A percentile compares a stretch with the other conserved stretches of the same genome.
Evolutionary conservation across 805 yeast genomes (phyloP).

Genomic region (Cyberlindnera nakhonratchasimensis): DNA sequence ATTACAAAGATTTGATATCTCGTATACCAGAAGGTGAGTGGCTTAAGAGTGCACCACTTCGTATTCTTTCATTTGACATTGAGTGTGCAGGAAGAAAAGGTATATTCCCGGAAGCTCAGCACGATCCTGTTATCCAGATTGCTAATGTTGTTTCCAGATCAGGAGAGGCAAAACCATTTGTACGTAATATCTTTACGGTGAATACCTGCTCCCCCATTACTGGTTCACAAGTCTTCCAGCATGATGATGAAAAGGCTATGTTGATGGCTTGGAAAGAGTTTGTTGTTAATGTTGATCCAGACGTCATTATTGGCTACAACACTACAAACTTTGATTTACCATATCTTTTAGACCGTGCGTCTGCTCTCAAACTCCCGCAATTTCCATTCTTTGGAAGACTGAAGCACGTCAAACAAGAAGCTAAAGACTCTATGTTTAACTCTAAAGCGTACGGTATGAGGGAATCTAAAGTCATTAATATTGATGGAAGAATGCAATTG

Average conservation of each 20-base stretch:
- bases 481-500: conserved; percentile 93
- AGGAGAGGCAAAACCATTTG: conserved; percentile 85
- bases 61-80: conserved; percentile 92
- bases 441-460: conserved; percentile 96
- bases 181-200: conserved; percentile 91
- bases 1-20: conserved; percentile 64
- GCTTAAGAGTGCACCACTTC: conserved; percentile 88
- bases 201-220: conserved; percentile 89
- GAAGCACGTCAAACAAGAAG: conserved; percentile 63
- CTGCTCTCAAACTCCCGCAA: conserved; percentile 53
- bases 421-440: conserved; percentile 77
- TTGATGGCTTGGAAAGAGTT: conserved; percentile 83
- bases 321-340: conserved; percentile 95
- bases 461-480: conserved; percentile 86
- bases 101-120: conserved; percentile 89
- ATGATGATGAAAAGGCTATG: conserved; percentile 77
- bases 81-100: conserved; percentile 99
- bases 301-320: conserved; percentile 94
- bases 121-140: conserved; percentile 93
- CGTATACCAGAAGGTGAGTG: conserved; percentile 93
- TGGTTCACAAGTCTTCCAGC: conserved; percentile 84
- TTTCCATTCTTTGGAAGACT: conserved; percentile 91
- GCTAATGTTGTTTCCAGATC: conserved; percentile 88
- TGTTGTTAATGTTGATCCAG: conserved; percentile 83
- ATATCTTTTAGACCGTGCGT: conserved; percentile 83